phyloP scores from a whole-genome alignment of 2,329 filamentous ascomycete species.

The Hymenoscyphus occultus region DNA sequence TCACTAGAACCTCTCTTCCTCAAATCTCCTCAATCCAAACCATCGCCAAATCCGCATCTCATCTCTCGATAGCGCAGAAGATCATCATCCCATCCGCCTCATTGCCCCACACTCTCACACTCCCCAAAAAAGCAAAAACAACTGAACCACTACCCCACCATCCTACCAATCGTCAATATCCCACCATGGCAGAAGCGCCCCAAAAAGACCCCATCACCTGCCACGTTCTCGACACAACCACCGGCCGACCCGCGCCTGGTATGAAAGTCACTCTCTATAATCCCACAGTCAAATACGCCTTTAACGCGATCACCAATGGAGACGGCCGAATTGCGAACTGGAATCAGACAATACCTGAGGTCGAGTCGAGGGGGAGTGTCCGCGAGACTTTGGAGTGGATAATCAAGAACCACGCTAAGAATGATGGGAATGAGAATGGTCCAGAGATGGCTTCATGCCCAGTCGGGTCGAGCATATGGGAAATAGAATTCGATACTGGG shows the following conservation, averaged over 20 bases:
- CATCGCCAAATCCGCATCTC: not conserved
- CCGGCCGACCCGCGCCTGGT: conserved; percentile 63
- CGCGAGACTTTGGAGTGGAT: conserved; percentile 11
- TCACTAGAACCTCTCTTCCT: not conserved
- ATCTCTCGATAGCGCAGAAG: not conserved
- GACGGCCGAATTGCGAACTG: conserved; percentile 73
- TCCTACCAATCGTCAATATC: not conserved
- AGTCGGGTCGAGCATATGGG: conserved; percentile 51
- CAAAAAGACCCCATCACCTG: conserved; percentile 68
- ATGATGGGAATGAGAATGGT: conserved; percentile 7
- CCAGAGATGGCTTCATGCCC: conserved; percentile 5
- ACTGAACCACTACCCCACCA: not conserved
- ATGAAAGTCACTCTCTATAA: conserved; percentile 55
- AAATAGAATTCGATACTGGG: conserved; percentile 69
- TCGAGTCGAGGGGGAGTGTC: conserved; percentile 6
- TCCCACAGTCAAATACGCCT: conserved; percentile 42
- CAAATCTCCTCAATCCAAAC: not conserved
- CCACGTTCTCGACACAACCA: conserved; percentile 81
- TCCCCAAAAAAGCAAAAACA: not conserved
- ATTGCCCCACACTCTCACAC: not conserved
- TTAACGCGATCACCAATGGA: conserved; percentile 67
- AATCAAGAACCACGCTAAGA: conserved; percentile 18
- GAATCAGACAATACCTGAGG: conserved; percentile 35
- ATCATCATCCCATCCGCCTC: not conserved
- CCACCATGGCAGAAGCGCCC: not conserved